Base-by-base conservation (phyloP, 345 rosid genomes). In the Clarkia xantiana region DNA sequence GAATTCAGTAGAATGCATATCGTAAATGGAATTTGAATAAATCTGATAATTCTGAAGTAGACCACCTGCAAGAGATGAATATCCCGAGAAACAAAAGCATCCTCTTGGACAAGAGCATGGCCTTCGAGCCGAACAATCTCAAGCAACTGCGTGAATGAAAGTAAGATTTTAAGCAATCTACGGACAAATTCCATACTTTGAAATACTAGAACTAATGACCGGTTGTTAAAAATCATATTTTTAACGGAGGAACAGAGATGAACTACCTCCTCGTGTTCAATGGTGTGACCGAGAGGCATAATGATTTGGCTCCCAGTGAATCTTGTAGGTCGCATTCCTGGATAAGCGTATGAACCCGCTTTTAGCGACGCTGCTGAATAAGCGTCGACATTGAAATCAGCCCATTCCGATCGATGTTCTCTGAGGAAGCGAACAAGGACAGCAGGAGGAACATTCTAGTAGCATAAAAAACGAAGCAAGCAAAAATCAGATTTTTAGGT, bases 351-450 rank as follows among this genome's bases (percentile, higher is more conserved):
- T 14, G 83, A 59, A 46, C 86, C 80, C 3, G 95, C 76, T 62
- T 87, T 87, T 56, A 88, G 65, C 6, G 94, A 79, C 0, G 91
- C 81, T 14, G 99, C 97, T 16, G 91, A 80, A 68, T 84, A 93
- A 14, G 99, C 97, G 67, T 93, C 99, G 56, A 93, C 94, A 45
- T 82, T 84, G 71, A 82, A 87, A 68, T 87, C 99, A 62, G 97
- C 99, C 99, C 99, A 93, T 55, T 93, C 97, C 0, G 97, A 88
- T 3, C 97, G 95, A 55, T 93, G 99, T 71, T 93, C 99, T 69
- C 97, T 77, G 23, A 93, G 68, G 66, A 93, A 93, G 45, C 97
- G 94, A 12, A 93, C 82, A 55, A 93, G 67, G 48, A 84, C 91
- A 29, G 95, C 97, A 54, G 99, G 97, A 45, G 86, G 91, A 45